Evolutionary conservation across 371 early-diverging fungal genomes (phyloP).

Genomic region (Saksenaea oblongispora): DNA sequence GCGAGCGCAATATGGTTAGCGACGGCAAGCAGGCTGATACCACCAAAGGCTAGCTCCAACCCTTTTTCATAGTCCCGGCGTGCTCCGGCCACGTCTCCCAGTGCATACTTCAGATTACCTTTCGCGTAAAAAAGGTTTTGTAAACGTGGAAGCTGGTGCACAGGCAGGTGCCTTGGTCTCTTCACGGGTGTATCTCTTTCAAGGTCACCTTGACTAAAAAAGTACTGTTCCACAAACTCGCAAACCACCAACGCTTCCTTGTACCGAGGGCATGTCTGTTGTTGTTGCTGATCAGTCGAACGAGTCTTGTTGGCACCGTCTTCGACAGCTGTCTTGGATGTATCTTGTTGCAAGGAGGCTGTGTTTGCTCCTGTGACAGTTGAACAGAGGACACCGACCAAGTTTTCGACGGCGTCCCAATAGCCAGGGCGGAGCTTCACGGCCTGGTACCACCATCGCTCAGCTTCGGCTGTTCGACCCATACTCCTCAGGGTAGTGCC

Average conservation of each 20-base stretch:
- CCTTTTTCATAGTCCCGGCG: constrained; percentile 80
- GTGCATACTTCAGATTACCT: constrained; percentile 79
- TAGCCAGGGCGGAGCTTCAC: constrained; percentile 85
- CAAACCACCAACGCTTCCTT: constrained; percentile 82
- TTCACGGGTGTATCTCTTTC: constrained; percentile 14
- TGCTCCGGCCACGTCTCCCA: constrained; percentile 74
- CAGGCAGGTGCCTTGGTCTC: constrained; percentile 42
- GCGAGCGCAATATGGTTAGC: constrained; percentile 49
- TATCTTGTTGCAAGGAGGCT: constrained; percentile 24
- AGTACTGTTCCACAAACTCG: constrained; percentile 73
- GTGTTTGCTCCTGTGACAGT: constrained; percentile 6
- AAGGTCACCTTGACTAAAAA: constrained; percentile 28
- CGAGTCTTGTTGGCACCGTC: background rate
- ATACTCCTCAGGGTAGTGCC: constrained; percentile 86
- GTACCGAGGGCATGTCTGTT: constrained; percentile 53
- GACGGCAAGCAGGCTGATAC: constrained; percentile 57
- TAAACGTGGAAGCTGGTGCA: constrained; percentile 67
- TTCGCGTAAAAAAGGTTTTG: constrained; percentile 84
- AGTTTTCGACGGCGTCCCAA: constrained; percentile 91
- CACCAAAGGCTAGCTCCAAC: constrained; percentile 77
- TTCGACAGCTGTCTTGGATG: constrained; percentile 9
- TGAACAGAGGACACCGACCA: constrained; percentile 80
- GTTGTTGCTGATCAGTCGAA: background rate
- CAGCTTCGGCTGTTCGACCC: constrained; percentile 75
- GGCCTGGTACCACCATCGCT: constrained; percentile 86